Evolutionary conservation across 352 stramenopile species (phyloP).

Genomic region (Pythium insidiosum): DNA sequence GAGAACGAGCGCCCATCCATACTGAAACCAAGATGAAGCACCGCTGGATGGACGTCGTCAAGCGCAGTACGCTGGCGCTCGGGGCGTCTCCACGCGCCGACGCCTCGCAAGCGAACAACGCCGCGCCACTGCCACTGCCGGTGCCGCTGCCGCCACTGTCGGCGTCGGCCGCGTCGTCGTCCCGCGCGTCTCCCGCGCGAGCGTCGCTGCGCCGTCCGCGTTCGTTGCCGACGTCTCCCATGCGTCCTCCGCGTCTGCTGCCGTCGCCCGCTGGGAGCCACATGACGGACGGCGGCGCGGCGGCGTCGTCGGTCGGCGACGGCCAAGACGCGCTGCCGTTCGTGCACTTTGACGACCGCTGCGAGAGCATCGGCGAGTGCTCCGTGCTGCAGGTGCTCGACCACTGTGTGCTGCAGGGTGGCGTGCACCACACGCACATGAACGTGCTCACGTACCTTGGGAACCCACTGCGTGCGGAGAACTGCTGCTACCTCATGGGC

Average conservation of each 20-base stretch:
- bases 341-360: conserved; percentile 42
- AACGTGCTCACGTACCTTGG: conserved; percentile 71
- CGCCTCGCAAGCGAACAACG: conserved; percentile 3
- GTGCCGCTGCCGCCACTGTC: neutral
- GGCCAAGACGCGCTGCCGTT: conserved; percentile 26
- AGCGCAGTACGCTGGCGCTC: conserved; percentile 31
- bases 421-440: conserved; percentile 80
- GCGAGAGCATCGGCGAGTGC: conserved; percentile 43
- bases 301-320: neutral
- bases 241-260: no score
- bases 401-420: conserved; percentile 66
- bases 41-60: conserved; percentile 66
- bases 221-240: conserved; percentile 16
- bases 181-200: neutral
- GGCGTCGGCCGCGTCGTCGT: neutral
- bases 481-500: conserved; percentile 59
- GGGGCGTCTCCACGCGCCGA: conserved; percentile 19
- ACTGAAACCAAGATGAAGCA: conserved; percentile 36
- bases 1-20: no score
- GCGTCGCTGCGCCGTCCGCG: neutral
- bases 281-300: neutral
- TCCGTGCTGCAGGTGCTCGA: conserved; percentile 60
- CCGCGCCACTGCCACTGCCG: neutral
- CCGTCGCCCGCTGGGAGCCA: neutral
- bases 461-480: conserved; percentile 40